Percentiles rank a stretch among this genome's conserved stretches.
These are phyloP conservation scores for Pulveroboletus sp. DNA, from an alignment of 768 basidiomycete genomes.

Conservation along the genomic window DNA sequence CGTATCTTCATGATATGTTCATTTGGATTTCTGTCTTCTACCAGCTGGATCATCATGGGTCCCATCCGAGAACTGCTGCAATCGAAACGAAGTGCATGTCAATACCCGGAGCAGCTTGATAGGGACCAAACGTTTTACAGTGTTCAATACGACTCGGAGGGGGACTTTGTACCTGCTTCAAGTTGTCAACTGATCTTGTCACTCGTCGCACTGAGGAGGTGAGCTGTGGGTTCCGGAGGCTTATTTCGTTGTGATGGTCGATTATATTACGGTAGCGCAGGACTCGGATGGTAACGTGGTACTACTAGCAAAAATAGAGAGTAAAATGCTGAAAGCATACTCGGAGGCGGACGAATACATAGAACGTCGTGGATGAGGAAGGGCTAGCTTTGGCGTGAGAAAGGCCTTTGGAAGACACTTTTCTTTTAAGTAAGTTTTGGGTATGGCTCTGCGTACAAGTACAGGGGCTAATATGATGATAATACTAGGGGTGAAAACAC, in stretches of 20 bases:
- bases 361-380: neutral
- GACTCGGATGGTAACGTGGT: neutral
- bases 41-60: too few relatives aligned
- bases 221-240: neutral
- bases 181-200: too few relatives aligned
- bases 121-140: too few relatives aligned
- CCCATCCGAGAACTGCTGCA: too few relatives aligned
- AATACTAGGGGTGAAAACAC: conserved; percentile 10
- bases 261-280: conserved; percentile 3
- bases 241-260: neutral
- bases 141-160: too few relatives aligned
- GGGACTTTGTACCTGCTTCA: too few relatives aligned
- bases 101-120: too few relatives aligned
- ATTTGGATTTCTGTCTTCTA: too few relatives aligned
- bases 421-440: conserved; percentile 7
- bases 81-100: too few relatives aligned
- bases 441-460: conserved; percentile 21
- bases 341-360: conserved; percentile 14
- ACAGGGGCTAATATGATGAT: conserved; percentile 23
- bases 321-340: neutral
- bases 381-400: conserved; percentile 3
- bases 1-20: too few relatives aligned
- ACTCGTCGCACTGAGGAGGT: too few relatives aligned
- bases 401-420: neutral
- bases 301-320: conserved; percentile 11